phyloP scores from a whole-genome alignment of 2,329 filamentous ascomycete genomes.

The Sclerotiophoma versabilis region DNA sequence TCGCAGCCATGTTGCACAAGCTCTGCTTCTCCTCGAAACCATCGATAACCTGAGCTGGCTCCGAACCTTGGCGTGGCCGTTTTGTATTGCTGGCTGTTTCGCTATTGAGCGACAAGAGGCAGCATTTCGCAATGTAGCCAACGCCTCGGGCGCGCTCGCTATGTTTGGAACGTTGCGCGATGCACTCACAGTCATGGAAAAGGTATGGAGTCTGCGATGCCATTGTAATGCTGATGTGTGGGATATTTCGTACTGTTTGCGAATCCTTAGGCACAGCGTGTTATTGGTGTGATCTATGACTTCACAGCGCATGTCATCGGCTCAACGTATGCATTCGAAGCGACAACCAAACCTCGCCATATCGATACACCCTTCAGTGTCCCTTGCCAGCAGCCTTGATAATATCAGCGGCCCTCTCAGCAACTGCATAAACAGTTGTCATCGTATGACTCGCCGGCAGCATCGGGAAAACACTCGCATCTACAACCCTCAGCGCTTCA shows the following conservation, averaged over 20 bases:
- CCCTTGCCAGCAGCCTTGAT: not conserved
- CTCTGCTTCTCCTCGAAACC: slow-evolving; percentile 18
- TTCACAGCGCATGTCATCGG: not conserved
- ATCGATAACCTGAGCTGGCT: slow-evolving; percentile 29
- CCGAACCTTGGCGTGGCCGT: slow-evolving; percentile 42
- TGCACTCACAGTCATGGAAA: slow-evolving; percentile 48
- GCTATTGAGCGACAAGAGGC: slow-evolving; percentile 16
- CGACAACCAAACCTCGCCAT: not conserved
- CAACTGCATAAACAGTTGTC: slow-evolving; percentile 30
- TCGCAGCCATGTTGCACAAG: slow-evolving; percentile 19
- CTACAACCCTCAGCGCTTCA: slow-evolving; percentile 25
- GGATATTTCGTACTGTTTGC: slow-evolving; percentile 2
- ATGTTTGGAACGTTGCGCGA: slow-evolving; percentile 37
- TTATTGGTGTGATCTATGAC: not conserved
- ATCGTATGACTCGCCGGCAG: slow-evolving; percentile 29
- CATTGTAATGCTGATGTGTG: not conserved
- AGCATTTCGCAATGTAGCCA: slow-evolving; percentile 31
- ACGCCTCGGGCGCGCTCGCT: slow-evolving; percentile 23
- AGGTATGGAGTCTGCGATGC: slow-evolving; percentile 37
- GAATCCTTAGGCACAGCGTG: not conserved
- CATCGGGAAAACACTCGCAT: slow-evolving; percentile 29
- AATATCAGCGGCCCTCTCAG: slow-evolving; percentile 27
- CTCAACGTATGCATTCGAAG: not conserved
- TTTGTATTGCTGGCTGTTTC: slow-evolving; percentile 42
- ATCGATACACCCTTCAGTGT: not conserved